Base-by-base conservation (phyloP, 2,329 filamentous ascomycete genomes). In the Phyllosticta paracitricarpa region DNA sequence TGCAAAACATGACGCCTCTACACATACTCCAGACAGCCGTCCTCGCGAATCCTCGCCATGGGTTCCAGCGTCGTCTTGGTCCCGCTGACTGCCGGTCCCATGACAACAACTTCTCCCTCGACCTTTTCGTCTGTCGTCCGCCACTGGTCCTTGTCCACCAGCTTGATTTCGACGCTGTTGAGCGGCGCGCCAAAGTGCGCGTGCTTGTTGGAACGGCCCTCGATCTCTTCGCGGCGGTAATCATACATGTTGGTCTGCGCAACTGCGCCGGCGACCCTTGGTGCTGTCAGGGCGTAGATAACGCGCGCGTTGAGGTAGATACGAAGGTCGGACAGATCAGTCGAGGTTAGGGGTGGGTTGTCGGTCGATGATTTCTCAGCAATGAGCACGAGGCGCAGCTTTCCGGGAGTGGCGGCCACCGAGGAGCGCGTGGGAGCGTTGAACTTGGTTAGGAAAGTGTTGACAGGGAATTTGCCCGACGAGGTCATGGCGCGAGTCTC, bases 161-260 rank as follows among this genome's bases (percentile, higher is more conserved):
- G 72, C 68, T 89, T 82, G 51, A 97, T 73, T 76, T 97, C 93
- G 1, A 93, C 82, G 67, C 85, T 88, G 65, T 88, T 89, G 51
- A 94, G 71, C 2, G 93, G 92, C 9, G 88, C 80, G 2, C 94
- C 94, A 69, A 97, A 96, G 72, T 96, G 91, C 62, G 75, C 79
- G 54, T 77, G 75, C 54, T 77, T 73, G 65, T 65, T 71, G 53
- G 73, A 71, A 51, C 73, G 48, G 74, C 76, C 64, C 54, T 74
- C 40, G 75, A 77, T 64, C 30, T 58, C 60, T 56, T 62, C 60
- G 81, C 80, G 66, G 56, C 93, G 81, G 73, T 97, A 97, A 72
- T 97, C 93, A 70, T 89, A 95, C 51, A 92, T 81, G 64, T 89
- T 86, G 7, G 89, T 96, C 76, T 97, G 93, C 1, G 88, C 80